These are phyloP conservation scores for Diaporthe citriasiana DNA, from an alignment of 2,329 filamentous ascomycete genomes.

Conservation along the genomic window DNA sequence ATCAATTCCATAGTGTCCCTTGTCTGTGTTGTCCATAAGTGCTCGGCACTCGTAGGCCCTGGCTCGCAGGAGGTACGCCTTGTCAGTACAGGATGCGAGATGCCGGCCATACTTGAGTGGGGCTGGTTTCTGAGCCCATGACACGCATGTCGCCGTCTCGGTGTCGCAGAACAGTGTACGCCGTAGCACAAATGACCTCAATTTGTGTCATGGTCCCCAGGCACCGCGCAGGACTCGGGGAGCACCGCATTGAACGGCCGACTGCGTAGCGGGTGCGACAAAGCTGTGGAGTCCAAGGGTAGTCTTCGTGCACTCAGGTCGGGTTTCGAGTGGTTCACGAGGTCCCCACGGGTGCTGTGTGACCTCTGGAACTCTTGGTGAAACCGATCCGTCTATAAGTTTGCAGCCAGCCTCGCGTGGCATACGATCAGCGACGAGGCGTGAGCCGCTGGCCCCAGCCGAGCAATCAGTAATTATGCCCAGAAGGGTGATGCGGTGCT, in stretches of 20 bases:
- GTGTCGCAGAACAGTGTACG: not conserved
- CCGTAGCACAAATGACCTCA: not conserved
- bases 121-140: not conserved
- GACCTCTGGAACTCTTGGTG: no score
- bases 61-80: not conserved
- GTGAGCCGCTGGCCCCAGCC: no score
- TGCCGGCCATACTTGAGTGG: not conserved
- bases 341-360: no score
- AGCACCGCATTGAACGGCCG: not conserved
- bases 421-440: not conserved
- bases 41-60: not conserved
- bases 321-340: no score
- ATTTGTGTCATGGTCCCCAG: not conserved
- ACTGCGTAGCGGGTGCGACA: no score
- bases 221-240: not conserved
- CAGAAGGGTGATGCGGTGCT: not conserved
- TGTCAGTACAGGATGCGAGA: not conserved
- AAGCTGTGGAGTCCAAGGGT: not conserved
- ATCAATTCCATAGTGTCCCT: not conserved
- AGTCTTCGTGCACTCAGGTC: not conserved
- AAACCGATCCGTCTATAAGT: no score
- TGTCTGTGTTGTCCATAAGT: not conserved
- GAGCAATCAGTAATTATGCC: not conserved
- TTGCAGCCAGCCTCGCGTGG: not conserved
- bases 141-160: not conserved